These are phyloP conservation scores for Metschnikowia continentalis DNA, from an alignment of 805 yeast species.

Conservation along the genomic window DNA sequence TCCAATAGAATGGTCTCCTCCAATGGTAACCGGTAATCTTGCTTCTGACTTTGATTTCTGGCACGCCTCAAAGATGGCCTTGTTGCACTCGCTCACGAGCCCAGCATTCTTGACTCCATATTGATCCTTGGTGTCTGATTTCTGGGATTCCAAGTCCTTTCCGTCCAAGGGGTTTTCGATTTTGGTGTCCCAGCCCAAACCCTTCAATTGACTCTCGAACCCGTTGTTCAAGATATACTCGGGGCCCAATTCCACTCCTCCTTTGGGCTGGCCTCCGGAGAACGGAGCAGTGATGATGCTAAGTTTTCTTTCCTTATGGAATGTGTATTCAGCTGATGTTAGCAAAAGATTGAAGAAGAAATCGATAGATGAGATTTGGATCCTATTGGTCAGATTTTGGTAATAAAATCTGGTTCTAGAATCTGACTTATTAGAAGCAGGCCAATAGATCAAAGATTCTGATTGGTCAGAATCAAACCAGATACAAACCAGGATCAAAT, in stretches of 20 bases:
- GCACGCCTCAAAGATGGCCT: constrained; percentile 60
- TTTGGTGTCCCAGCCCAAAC: constrained; percentile 67
- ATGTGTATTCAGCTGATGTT: constrained; percentile 44
- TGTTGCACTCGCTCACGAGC: constrained; percentile 70
- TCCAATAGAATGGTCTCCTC: constrained; percentile 97
- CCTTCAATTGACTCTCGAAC: constrained; percentile 54
- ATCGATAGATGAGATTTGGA: too few species aligned
- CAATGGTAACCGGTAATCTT: constrained; percentile 74
- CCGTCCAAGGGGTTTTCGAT: constrained; percentile 52
- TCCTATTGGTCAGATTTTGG: too few species aligned
- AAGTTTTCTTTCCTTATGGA: constrained; percentile 49
- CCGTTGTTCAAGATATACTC: constrained; percentile 71
- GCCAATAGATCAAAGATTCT: too few species aligned
- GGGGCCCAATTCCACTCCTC: constrained; percentile 96
- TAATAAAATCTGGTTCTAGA: too few species aligned
- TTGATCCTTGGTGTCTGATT: constrained; percentile 41
- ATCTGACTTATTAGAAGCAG: too few species aligned
- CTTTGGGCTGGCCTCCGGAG: constrained; percentile 91
- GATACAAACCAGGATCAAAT: too few species aligned
- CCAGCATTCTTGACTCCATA: constrained; percentile 68
- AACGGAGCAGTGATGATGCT: constrained; percentile 88
- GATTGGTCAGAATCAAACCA: too few species aligned
- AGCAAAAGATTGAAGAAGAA: background rate
- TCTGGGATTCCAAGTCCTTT: constrained; percentile 40
- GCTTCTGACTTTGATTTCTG: constrained; percentile 42